phyloP scores from a whole-genome alignment of 306 rosid species.

The Prinsepia uniflora region DNA sequence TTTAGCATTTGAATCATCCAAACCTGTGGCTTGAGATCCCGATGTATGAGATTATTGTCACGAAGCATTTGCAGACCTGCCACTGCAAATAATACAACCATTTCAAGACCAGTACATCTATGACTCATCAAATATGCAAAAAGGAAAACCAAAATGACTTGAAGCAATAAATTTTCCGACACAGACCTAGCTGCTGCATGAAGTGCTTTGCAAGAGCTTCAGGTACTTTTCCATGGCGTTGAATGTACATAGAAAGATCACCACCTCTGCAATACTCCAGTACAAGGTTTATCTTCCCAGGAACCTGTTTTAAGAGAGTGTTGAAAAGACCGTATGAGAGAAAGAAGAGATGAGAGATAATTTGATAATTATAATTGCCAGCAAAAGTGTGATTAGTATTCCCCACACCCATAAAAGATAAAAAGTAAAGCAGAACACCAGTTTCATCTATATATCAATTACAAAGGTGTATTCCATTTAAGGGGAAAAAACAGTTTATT shows the following conservation, averaged over 20 bases:
- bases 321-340: neutral
- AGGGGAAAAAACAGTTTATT: neutral
- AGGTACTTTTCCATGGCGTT: constrained; percentile 76
- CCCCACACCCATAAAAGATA: neutral
- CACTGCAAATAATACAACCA: constrained; percentile 54
- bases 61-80: constrained; percentile 92
- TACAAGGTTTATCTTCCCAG: constrained; percentile 95
- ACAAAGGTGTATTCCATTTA: neutral
- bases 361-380: neutral
- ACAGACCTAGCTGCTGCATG: constrained; percentile 90
- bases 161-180: constrained; percentile 14
- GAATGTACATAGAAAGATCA: constrained; percentile 82
- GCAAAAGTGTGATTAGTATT: neutral
- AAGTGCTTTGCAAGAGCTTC: constrained; percentile 86
- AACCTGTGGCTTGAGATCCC: constrained; percentile 99
- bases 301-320: constrained; percentile 52
- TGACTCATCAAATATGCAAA: neutral
- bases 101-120: constrained; percentile 16
- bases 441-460: neutral
- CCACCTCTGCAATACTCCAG: constrained; percentile 96
- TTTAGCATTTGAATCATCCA: constrained; percentile 16
- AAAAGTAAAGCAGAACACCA: neutral
- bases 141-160: neutral
- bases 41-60: constrained; percentile 83
- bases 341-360: neutral